Percentiles rank a stretch among this genome's conserved stretches.
These are phyloP conservation scores for Sanghuangporus baumii DNA, from an alignment of 1,284 basidiomycete species.

Conservation along the genomic window DNA sequence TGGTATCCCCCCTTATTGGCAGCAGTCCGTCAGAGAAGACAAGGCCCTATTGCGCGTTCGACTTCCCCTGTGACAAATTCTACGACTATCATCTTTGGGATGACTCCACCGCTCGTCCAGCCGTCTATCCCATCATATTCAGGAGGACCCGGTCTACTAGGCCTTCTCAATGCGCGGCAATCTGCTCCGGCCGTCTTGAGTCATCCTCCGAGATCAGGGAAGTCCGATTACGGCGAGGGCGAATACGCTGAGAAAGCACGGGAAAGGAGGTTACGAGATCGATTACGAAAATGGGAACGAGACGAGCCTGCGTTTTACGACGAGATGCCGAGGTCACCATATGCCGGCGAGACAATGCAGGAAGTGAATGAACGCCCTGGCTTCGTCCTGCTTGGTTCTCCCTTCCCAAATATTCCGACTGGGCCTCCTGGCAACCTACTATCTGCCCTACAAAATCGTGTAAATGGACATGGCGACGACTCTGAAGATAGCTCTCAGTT, in stretches of 20 bases:
- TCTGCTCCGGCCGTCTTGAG: slow-evolving; percentile 13
- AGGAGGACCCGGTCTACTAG: slow-evolving; percentile 27
- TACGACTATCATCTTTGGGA: slow-evolving; percentile 77
- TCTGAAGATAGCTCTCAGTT: slow-evolving; percentile 37
- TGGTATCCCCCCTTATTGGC: slow-evolving; percentile 80
- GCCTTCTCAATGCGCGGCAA: slow-evolving; percentile 30
- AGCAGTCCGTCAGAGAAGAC: slow-evolving; percentile 68
- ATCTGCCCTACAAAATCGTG: slow-evolving; percentile 19
- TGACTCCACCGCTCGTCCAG: slow-evolving; percentile 66
- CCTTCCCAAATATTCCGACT: slow-evolving; percentile 26
- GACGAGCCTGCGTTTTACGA: slow-evolving; percentile 48
- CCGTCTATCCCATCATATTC: slow-evolving; percentile 28
- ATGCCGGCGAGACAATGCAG: slow-evolving; percentile 33
- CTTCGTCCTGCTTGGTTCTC: slow-evolving; percentile 13
- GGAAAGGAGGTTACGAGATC: slow-evolving; percentile 61
- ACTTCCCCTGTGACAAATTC: slow-evolving; percentile 58
- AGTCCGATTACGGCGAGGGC: slow-evolving; percentile 57
- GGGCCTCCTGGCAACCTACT: slow-evolving; percentile 7
- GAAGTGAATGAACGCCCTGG: slow-evolving; percentile 17
- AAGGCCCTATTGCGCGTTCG: slow-evolving; percentile 50
- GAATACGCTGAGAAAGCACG: slow-evolving; percentile 56
- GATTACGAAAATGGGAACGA: slow-evolving; percentile 67
- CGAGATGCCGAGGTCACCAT: slow-evolving; percentile 52
- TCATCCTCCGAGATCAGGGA: slow-evolving; percentile 24
- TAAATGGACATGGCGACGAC: slow-evolving; percentile 1